phyloP scores from a whole-genome alignment of 78 protist genomes.

The Salpingoeca rosetta region DNA sequence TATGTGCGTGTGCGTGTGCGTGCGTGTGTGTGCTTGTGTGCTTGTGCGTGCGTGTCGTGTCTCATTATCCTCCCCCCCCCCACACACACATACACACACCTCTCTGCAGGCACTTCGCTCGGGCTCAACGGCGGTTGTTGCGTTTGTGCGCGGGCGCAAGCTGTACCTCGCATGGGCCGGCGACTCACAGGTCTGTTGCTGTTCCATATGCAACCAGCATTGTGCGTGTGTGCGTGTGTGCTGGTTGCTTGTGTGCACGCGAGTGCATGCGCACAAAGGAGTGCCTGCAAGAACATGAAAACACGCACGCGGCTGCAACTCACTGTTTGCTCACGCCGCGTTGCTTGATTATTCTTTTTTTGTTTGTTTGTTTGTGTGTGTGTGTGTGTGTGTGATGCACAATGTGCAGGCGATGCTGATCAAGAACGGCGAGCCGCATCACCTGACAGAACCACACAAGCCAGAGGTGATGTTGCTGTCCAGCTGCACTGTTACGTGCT shows the following conservation, averaged over 20 bases:
- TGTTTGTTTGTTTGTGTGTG: too few relatives aligned
- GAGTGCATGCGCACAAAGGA: not conserved
- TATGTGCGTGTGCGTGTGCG: not conserved
- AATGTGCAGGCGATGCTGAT: too few relatives aligned
- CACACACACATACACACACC: too few relatives aligned
- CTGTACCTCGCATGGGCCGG: not conserved
- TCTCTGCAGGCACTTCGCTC: not conserved
- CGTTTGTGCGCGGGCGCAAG: not conserved
- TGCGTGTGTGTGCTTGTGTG: not conserved
- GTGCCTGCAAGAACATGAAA: too few relatives aligned
- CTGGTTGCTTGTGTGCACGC: not conserved
- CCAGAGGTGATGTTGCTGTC: too few relatives aligned
- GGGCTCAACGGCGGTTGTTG: not conserved
- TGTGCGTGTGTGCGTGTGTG: too few relatives aligned
- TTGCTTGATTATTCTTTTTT: too few relatives aligned
- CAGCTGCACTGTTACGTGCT: not conserved
- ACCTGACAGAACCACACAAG: not conserved
- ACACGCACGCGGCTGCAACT: too few relatives aligned
- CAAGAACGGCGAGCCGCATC: not conserved
- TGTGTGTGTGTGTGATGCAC: too few relatives aligned
- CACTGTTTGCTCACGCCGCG: too few relatives aligned
- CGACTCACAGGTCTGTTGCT: slow-evolving; percentile 5
- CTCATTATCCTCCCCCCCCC: not conserved
- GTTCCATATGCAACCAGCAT: too few relatives aligned
- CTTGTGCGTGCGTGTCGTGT: not conserved